Conservation (phyloP, 2,329 filamentous ascomycete genomes). For the Calonectria henricotiae region DNA sequence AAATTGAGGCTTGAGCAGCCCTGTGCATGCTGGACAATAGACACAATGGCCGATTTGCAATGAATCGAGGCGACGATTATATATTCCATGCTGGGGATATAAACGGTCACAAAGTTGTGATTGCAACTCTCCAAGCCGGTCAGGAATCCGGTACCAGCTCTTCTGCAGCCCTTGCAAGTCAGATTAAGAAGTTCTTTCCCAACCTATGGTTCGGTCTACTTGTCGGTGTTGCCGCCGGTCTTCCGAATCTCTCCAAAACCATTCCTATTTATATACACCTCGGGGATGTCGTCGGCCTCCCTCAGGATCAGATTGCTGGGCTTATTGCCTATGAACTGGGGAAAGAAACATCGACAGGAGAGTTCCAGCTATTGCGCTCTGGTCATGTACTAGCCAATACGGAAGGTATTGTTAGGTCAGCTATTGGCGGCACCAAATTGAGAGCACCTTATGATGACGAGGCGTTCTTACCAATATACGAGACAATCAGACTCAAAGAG, state of each 20-base stretch:
- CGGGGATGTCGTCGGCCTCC: slow-evolving; percentile 57
- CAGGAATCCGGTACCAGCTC: slow-evolving; percentile 57
- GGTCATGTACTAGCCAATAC: slow-evolving; percentile 53
- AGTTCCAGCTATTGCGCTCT: slow-evolving; percentile 49
- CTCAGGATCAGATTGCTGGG: slow-evolving; percentile 47
- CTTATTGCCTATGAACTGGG: slow-evolving; percentile 57
- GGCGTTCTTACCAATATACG: slow-evolving; percentile 49
- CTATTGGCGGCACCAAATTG: slow-evolving; percentile 55
- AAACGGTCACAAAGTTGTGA: slow-evolving; percentile 58
- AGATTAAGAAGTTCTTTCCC: slow-evolving; percentile 57
- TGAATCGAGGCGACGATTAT: slow-evolving; percentile 56
- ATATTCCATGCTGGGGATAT: slow-evolving; percentile 57
- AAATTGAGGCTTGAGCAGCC: slow-evolving; percentile 57
- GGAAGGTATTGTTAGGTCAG: slow-evolving; percentile 55
- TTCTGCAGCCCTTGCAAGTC: slow-evolving; percentile 55
- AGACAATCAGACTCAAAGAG: slow-evolving; percentile 46
- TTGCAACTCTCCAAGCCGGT: slow-evolving; percentile 57
- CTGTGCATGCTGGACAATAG: slow-evolving; percentile 54
- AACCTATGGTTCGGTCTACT: slow-evolving; percentile 60
- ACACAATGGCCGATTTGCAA: slow-evolving; percentile 53
- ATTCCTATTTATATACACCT: slow-evolving; percentile 56
- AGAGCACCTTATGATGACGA: slow-evolving; percentile 45
- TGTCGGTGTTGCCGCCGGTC: slow-evolving; percentile 59
- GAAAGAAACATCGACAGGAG: slow-evolving; percentile 52
- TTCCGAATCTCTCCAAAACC: slow-evolving; percentile 50